Base-by-base conservation (phyloP, 1,139 yeast genomes). In the Diutina ranongensis region DNA sequence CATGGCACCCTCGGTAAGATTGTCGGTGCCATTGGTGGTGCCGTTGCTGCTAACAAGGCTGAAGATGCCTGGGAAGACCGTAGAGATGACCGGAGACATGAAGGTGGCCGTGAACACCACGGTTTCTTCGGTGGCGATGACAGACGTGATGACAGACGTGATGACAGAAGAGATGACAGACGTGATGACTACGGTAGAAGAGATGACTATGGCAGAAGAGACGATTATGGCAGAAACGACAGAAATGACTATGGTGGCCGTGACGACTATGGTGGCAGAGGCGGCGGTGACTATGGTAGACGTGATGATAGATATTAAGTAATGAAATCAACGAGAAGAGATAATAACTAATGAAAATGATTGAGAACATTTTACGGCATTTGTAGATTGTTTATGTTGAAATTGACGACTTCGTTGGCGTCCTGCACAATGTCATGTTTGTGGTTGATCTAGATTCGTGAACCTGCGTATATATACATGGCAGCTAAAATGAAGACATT, bases 11-110 rank as follows among this genome's bases (percentile, higher is more conserved):
- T 78, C 35, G 79, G 80, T 47, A 71, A 74, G 45, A 61, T 77
- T 48, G 72, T 71, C 20, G 85, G 85, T 57, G 82, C 78, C 35
- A 54, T 79, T 55, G 75, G 71, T 36, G 83, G 85, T 56, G 83
- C 83, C 31, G 54, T 76, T 52, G 71, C 72, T 44, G 83, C 80
- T 46, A 72, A 75, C 64, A 71, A 76, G 62, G 54, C 70, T 42
- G 80, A 74, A 55, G 68, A 77, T 57, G 42, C 42, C n/a, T 38
- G 42, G 42, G 42, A 38, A 22, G 42, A 38, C 32, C 42, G 42
- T 21, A 22, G 32, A 9, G 42, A 38, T 18, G 42, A 25, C 3
- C 20, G 32, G 13, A 21, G 28, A 13, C 18, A 21, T 25, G n/a
- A 38, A 10, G 34, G 13, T 15, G 15, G 34, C 34, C 16, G 18